A percentile compares a stretch with the other conserved stretches of the same genome.
phyloP scores from a whole-genome alignment of 2,329 filamentous ascomycete species.

The Nectriaceae sp. region DNA sequence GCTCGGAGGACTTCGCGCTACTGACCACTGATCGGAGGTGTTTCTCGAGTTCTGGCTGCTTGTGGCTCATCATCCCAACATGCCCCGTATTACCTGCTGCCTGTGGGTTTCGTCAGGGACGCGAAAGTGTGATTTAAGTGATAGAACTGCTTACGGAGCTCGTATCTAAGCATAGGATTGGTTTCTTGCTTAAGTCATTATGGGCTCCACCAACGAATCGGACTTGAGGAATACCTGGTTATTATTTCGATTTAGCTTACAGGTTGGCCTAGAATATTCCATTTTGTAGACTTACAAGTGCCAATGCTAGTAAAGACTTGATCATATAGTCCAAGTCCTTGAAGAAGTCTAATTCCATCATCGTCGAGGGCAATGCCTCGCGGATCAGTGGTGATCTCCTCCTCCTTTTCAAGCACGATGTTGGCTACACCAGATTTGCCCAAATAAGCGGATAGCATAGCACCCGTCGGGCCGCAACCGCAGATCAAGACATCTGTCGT shows the following conservation, averaged over 20 bases:
- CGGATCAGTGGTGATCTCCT: conserved; percentile 28
- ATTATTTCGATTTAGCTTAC: too few relatives aligned
- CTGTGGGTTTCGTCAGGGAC: too few relatives aligned
- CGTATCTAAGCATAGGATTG: conserved; percentile 11
- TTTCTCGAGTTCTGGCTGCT: conserved; percentile 2
- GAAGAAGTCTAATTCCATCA: conserved; percentile 29
- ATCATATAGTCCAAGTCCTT: conserved; percentile 25
- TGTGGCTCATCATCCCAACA: conserved; percentile 24
- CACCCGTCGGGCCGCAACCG: conserved; percentile 30
- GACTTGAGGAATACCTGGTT: conserved; percentile 4
- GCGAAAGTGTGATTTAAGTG: too few relatives aligned
- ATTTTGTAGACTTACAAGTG: conserved; percentile 11
- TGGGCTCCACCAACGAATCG: conserved; percentile 10
- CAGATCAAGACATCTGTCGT: conserved; percentile 25
- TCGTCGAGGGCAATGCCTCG: conserved; percentile 33
- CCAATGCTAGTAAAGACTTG: conserved; percentile 24
- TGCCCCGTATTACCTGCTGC: conserved; percentile 28
- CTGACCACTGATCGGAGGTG: neutral
- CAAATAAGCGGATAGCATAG: conserved; percentile 23
- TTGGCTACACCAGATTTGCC: conserved; percentile 10
- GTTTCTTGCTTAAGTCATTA: conserved; percentile 5
- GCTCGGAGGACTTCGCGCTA: neutral
- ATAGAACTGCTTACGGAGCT: conserved; percentile 4
- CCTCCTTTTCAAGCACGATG: conserved; percentile 30
- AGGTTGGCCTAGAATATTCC: too few relatives aligned